A percentile compares a stretch with the other conserved stretches of the same genome.
These are phyloP conservation scores for Aureobasidium melanogenum DNA, from an alignment of 2,329 filamentous ascomycete species.

Conservation along the genomic window DNA sequence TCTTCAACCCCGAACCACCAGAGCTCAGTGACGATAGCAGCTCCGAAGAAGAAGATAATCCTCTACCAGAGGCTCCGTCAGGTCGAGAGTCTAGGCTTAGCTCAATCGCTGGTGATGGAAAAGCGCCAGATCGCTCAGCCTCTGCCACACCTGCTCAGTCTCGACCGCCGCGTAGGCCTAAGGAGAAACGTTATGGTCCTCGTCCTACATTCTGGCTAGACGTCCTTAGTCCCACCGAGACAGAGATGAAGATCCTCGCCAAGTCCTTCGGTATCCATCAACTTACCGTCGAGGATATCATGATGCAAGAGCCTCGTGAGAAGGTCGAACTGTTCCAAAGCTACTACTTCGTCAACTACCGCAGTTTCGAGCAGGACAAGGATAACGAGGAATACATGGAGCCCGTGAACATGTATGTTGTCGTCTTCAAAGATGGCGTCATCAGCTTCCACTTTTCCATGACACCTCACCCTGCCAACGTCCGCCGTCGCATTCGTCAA, in stretches of 20 bases:
- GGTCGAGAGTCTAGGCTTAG: conserved; percentile 7
- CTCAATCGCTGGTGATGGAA: conserved; percentile 11
- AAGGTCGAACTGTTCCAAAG: conserved; percentile 96
- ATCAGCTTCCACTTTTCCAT: conserved; percentile 96
- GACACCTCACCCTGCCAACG: conserved; percentile 92
- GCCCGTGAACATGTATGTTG: conserved; percentile 93
- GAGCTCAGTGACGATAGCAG: conserved; percentile 61
- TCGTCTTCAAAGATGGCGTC: conserved; percentile 92
- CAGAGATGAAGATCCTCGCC: conserved; percentile 88
- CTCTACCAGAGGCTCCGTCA: conserved; percentile 19
- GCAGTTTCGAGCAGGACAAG: conserved; percentile 91
- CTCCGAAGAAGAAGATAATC: conserved; percentile 50
- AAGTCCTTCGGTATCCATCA: conserved; percentile 95
- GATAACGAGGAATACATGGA: conserved; percentile 85
- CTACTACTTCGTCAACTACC: conserved; percentile 98
- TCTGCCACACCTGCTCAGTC: conserved; percentile 21
- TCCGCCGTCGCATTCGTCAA: conserved; percentile 85
- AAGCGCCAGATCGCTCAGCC: conserved; percentile 26
- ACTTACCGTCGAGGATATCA: conserved; percentile 89
- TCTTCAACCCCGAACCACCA: conserved; percentile 83
- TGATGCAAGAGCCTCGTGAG: conserved; percentile 93
- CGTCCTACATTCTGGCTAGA: conserved; percentile 97
- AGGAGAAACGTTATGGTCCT: conserved; percentile 50
- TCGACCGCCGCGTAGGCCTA: not conserved
- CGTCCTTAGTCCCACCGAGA: conserved; percentile 79